Base-by-base conservation (phyloP, 1,139 yeast genomes). In the Debaryomyces nepalensis region DNA sequence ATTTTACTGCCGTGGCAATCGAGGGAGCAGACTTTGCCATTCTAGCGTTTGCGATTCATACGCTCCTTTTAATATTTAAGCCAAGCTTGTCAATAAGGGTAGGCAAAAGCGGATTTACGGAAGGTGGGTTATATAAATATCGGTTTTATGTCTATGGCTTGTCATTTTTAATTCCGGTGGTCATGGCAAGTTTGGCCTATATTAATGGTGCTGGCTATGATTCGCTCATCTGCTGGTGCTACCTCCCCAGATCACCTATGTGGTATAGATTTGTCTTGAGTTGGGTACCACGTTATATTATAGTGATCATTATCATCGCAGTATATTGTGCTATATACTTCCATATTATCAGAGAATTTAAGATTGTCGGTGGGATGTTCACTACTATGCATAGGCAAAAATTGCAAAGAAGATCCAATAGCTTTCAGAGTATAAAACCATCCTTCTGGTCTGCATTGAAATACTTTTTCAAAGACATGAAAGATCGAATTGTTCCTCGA, bases 1-100 rank as follows among this genome's bases (percentile, higher is more conserved):
- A 87, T 70, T 83, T 89, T 63, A 85, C 96, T 1, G 87, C 95
- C 1, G 73, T 82, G 31, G 77, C 91, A 24, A 85, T 87, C 20
- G 96, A 88, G 61, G 96, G 95, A 11, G 90, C 95, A 2, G 97
- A 90, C 63, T 62, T 88, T 31, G 93, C 95, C 22, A 90, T 89
- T 39, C 66, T 88, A 35, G 77, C 87, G 23, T 85, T 90, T 64
- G 96, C 97, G 1, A 63, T 89, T 15, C 97, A 90, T 61, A 85
- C 93, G 5, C 88, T 82, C 31, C 61, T 89, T 32, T 68, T 88
- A 22, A 84, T 90, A 14, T 87, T 87, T 59, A 69, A 70, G 47
- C 89, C 95, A 0, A 54, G 52, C 22, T 56, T 71, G 30, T 70
- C 74, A 39, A 71, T 74, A 45, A 75, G 71, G 47, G 75, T 77